A percentile compares a stretch with the other conserved stretches of the same genome.
Evolutionary conservation across 352 stramenopile species (phyloP).

Genomic region (Pythium biforme): DNA sequence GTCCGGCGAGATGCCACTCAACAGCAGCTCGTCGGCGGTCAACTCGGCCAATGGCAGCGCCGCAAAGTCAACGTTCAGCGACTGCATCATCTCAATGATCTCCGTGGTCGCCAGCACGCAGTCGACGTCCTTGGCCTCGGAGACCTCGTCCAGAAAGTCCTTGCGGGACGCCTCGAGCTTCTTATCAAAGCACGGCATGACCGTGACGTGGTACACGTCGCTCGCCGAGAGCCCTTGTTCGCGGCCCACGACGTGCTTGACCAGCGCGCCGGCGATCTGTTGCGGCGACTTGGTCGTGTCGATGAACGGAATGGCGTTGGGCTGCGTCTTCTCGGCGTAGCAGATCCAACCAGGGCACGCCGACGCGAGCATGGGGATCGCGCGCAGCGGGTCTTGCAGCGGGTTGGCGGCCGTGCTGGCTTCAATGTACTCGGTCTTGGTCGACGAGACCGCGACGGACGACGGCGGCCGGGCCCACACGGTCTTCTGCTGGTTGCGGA

Average conservation of each 20-base stretch:
- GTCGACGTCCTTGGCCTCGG: conserved; percentile 90
- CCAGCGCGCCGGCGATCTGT: conserved; percentile 88
- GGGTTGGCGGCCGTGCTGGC: conserved; percentile 44
- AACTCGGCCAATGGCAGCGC: conserved; percentile 63
- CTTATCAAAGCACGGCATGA: conserved; percentile 99
- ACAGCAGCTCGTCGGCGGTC: conserved; percentile 57
- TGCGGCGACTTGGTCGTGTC: conserved; percentile 95
- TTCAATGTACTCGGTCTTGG: conserved; percentile 69
- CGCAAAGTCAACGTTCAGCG: conserved; percentile 59
- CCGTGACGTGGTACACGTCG: conserved; percentile 93
- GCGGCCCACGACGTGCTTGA: conserved; percentile 75
- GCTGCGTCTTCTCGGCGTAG: conserved; percentile 96
- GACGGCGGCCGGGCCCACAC: conserved; percentile 62
- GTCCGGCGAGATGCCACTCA: conserved; percentile 70
- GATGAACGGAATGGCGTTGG: conserved; percentile 94
- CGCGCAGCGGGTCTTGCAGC: conserved; percentile 58
- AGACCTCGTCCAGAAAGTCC: conserved; percentile 70
- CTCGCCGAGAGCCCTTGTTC: conserved; percentile 47
- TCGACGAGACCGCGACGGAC: conserved; percentile 64
- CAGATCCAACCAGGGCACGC: conserved; percentile 97
- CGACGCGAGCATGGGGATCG: conserved; percentile 93
- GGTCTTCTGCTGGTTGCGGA: conserved; percentile 75
- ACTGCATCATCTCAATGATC: conserved; percentile 69
- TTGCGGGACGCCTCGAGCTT: conserved; percentile 97
- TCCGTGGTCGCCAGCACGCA: conserved; percentile 91